Conservation (phyloP, 305 asterid genomes). For the Fraxinus xanthoxyloides region DNA sequence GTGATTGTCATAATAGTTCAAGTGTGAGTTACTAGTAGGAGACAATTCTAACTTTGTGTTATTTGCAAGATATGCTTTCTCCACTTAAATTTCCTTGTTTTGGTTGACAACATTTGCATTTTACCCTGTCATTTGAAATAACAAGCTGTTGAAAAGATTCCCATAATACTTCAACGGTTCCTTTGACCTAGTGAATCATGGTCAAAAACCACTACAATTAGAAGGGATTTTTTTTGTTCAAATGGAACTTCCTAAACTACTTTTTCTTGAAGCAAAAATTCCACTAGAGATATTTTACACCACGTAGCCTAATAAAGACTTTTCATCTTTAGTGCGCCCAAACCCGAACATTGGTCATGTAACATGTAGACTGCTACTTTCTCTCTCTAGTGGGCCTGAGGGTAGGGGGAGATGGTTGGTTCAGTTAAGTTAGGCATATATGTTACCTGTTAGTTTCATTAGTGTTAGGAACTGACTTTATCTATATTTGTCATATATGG, state of each 20-base stretch:
- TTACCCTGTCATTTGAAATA: neutral
- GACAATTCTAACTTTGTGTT: neutral
- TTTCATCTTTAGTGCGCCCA: neutral
- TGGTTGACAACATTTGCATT: neutral
- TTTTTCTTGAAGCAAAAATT: neutral
- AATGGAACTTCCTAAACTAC: neutral
- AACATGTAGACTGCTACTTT: neutral
- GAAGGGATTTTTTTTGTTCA: neutral
- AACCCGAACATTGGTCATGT: neutral
- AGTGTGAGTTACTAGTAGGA: neutral
- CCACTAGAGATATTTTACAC: neutral
- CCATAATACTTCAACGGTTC: neutral
- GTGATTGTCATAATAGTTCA: neutral
- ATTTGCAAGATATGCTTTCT: neutral
- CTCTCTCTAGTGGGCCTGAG: neutral
- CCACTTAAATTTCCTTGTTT: neutral
- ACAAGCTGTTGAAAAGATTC: neutral
- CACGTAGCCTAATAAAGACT: neutral
- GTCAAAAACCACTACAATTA: neutral
- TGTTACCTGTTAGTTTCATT: neutral
- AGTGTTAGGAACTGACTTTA: neutral
- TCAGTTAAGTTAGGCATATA: neutral
- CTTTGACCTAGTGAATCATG: neutral
- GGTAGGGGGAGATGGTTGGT: neutral
- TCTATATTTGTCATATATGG: neutral